Conservation (phyloP, 768 basidiomycete species). For the Boletus reticulatus region DNA sequence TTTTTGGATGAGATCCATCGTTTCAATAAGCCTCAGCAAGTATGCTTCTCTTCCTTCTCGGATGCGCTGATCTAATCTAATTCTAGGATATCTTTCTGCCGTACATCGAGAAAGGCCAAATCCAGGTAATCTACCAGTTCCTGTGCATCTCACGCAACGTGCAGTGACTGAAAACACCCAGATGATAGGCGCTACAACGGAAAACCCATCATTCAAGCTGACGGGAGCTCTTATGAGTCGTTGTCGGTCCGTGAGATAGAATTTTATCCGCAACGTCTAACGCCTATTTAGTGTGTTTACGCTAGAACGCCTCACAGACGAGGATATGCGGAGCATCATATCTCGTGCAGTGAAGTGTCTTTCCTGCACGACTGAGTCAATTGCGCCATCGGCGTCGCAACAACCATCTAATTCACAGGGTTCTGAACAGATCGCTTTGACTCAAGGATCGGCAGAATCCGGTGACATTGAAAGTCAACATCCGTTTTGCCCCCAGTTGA, state of each 20-base stretch:
- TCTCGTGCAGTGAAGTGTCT: conserved; percentile 46
- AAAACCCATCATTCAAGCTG: conserved; percentile 86
- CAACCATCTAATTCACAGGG: conserved; percentile 17
- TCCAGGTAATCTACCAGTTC: conserved; percentile 45
- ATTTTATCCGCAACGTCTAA: conserved; percentile 6
- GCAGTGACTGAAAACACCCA: conserved; percentile 19
- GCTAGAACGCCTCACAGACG: conserved; percentile 62
- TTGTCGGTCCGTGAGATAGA: conserved; percentile 54
- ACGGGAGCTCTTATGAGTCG: conserved; percentile 71
- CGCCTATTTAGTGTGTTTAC: conserved; percentile 62
- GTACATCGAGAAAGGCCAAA: conserved; percentile 73
- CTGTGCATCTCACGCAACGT: neutral
- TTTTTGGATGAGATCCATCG: conserved; percentile 88
- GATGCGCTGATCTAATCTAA: conserved; percentile 8
- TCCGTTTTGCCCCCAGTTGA: conserved; percentile 39
- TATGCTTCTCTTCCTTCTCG: conserved; percentile 18
- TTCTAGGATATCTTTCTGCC: conserved; percentile 76
- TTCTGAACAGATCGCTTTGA: conserved; percentile 13
- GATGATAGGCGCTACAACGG: conserved; percentile 84
- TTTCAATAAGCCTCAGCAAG: conserved; percentile 71
- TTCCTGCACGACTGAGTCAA: conserved; percentile 14
- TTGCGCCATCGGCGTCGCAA: neutral
- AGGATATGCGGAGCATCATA: conserved; percentile 60
- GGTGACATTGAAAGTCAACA: conserved; percentile 15
- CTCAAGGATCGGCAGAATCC: conserved; percentile 18